Conservation (phyloP, 1,284 basidiomycete species). For the Malassezia yamatoensis region DNA sequence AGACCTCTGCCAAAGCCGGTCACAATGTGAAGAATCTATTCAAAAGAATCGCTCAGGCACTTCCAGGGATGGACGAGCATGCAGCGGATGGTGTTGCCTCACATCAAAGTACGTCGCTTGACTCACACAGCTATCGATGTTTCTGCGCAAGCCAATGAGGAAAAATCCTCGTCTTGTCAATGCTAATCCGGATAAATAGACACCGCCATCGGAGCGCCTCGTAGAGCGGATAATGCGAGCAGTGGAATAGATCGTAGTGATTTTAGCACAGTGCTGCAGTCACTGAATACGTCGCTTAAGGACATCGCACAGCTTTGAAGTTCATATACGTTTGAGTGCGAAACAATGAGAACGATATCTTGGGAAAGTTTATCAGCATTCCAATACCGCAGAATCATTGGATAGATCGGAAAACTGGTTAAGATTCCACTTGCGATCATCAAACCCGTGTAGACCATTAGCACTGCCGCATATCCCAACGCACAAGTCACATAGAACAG, state of each 20-base stretch:
- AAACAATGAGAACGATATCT: neutral
- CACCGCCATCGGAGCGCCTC: constrained; percentile 28
- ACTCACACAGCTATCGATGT: constrained; percentile 8
- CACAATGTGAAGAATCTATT: constrained; percentile 98
- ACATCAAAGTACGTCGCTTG: constrained; percentile 43
- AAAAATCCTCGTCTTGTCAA: constrained; percentile 6
- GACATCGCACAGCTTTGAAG: neutral
- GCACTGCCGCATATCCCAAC: constrained; percentile 52
- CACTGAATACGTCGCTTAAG: no score
- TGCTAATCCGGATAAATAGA: constrained; percentile 8
- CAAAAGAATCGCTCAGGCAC: constrained; percentile 96
- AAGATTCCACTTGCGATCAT: constrained; percentile 53
- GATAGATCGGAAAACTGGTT: constrained; percentile 84
- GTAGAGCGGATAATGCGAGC: constrained; percentile 18
- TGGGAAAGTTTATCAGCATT: neutral
- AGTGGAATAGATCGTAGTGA: no score
- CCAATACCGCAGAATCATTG: constrained; percentile 59
- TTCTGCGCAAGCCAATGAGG: neutral
- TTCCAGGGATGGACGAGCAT: constrained; percentile 81
- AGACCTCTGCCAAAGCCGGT: constrained; percentile 96
- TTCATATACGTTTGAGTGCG: neutral
- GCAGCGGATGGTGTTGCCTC: constrained; percentile 56
- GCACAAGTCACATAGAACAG: constrained; percentile 77
- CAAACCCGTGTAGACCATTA: constrained; percentile 17
- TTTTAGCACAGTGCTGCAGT: no score